Evolutionary conservation across 805 yeast genomes (phyloP), one percentile per base, ranked within the genome.

Genomic region (Saturnispora zaruensis): DNA sequence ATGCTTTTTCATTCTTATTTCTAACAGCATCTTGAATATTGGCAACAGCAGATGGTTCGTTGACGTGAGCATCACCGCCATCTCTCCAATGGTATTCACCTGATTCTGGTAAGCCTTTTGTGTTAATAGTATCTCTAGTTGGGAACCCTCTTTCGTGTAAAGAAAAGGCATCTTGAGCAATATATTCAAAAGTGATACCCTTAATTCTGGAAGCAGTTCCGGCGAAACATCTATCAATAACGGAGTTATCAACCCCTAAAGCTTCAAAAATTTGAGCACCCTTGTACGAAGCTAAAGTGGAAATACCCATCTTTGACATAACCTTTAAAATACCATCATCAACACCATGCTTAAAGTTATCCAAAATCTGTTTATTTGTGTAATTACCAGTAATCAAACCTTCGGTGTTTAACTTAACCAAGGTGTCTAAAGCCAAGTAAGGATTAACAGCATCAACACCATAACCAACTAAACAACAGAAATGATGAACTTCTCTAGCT

Each of bases 61-160:
- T 91, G 54, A 93, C 79, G 66, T 93, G 97, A 51, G 91, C 83
- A 62, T 88, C 96, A 57, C 98, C 99, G 63, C 98, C 98, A 64
- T 91, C 98, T 72, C 99, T 82, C 95, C 96, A 91, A 69, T 93
- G 96, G 64, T 89, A 93, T 66, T 93, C 98, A 69, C 99, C 99
- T 53, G 90, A 79, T 69, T 91, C 98, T 28, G 96, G 95, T 54
- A 93, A 75, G 13, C 84, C 83, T 34, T 79, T 73, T 33, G 87
- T 89, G 60, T 78, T 75, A 55, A 84, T 70, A 24, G 88, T 81
- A 14, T 73, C 77, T 64, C 96, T 78, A 32, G 80, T 63, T 48
- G 98, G 97, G 67, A 73, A 91, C 18, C 96, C 99, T 57, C 89
- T 79, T 66, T 87, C 96, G 68, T 91, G 99, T 68, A 91, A 67